Conservation (phyloP, 169 alveolate species). For the Plasmodium berghei region DNA sequence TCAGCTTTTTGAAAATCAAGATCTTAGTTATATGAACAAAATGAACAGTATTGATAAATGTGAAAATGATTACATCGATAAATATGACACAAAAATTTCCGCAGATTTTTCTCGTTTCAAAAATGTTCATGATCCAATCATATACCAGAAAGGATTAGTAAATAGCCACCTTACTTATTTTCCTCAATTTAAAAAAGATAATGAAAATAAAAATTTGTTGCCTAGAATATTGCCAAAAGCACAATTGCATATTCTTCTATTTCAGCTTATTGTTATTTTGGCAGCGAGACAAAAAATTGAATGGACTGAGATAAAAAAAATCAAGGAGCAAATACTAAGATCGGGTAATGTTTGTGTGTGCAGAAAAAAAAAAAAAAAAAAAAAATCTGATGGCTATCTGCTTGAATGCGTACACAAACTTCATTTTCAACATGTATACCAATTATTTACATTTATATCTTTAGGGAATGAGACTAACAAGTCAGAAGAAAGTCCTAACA, state of each 20-base stretch:
- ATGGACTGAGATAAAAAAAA: constrained; percentile 34
- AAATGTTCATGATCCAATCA: neutral
- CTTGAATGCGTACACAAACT: neutral
- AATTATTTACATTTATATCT: neutral
- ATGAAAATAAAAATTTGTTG: constrained; percentile 15
- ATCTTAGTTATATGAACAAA: constrained; percentile 6
- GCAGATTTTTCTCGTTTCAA: neutral
- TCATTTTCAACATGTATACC: neutral
- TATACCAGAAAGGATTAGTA: neutral
- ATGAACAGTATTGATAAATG: neutral
- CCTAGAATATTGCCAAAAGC: constrained; percentile 48
- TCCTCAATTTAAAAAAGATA: neutral
- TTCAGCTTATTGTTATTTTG: constrained; percentile 49
- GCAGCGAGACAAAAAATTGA: constrained; percentile 64
- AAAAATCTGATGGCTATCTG: neutral
- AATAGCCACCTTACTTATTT: neutral
- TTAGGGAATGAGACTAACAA: no score
- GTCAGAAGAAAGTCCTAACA: no score
- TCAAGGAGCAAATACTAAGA: constrained; percentile 27
- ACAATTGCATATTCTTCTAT: constrained; percentile 57
- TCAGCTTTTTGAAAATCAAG: neutral
- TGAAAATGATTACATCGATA: neutral
- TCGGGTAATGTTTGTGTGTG: constrained; percentile 9
- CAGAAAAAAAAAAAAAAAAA: constrained; percentile 5
- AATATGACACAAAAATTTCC: neutral